Evolutionary conservation across 1,284 basidiomycete species (phyloP), one percentile per base, ranked within the genome.

Genomic region (Cutaneotrichosporon arboriforme): DNA sequence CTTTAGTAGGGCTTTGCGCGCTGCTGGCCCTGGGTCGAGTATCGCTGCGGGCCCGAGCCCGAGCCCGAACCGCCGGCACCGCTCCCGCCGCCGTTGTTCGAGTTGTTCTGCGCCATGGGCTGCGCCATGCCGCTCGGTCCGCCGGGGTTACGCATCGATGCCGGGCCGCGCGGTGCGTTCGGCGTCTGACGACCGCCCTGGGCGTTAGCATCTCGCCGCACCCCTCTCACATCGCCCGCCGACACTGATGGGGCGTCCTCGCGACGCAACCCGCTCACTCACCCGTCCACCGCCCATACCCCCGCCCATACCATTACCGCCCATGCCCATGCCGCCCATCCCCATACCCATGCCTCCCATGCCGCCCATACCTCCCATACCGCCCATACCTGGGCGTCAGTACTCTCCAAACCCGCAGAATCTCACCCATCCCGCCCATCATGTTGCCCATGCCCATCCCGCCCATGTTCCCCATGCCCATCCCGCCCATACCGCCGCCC

Each of bases 21-120:
- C 38, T 71, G 67, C 13, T 54, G 55, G 9, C 73, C 73, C 52
- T 73, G 72, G 8, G 72, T 75, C 18, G 70, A 72, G 53, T 75
- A 73, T 45, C 88, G 78, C 71, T 89, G 86, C 1, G 88, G 88
- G 0, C 87, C 87, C 35, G 85, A 59, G 33, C 59, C 59, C 23
- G 83, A 77, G 43, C 85, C 85, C 26, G 64, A 70, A 8, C 64
- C 68, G 39, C 68, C 73, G 7, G 26, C 5, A 31, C 26, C 26
- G 60, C 65, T 70, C 38, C 68, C 73, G 7, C 7, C 5, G 10
- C 26, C 26, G 60, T 65, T 70, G 22, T 67, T 68, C 14, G 72
- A 69, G 61, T 78, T 73, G 15, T 76, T 77, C 75, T 77, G 77
- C 8, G 77, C 77, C 70, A 42, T 72, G 46, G 67, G 65, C 65